Base-by-base conservation (phyloP, 257 asterid species). In the Solanum chaucha region DNA sequence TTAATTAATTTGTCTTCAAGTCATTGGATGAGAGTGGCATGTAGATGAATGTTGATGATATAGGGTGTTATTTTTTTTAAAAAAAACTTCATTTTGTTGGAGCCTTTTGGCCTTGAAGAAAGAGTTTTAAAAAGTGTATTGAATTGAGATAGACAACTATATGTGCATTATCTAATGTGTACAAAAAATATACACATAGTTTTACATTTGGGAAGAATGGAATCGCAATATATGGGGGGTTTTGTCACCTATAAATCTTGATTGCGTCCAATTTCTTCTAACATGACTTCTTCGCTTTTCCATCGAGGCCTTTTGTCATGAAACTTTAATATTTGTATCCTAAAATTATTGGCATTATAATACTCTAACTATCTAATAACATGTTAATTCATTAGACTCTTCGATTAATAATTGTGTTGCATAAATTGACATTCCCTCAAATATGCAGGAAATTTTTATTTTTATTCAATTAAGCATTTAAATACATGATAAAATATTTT, bases 1-100 rank as follows among this genome's bases (percentile, higher is more conserved):
- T 41, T 78, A 41, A 78, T 24, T 41, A 78, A 14, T 89, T 89
- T 90, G 91, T 87, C 92, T 34, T 28, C 85, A 81, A 87, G 90
- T 38, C 59, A 24, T 86, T 90, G 92, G 92, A 90, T 51, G 87
- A 74, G 68, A 48, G 87, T 87, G 90, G 91, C 91, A 86, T 90
- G 92, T 67, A 24, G 64, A 78, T 83, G 87, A n/a, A 61, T 64
- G 70, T 64, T 61, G 26, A 61, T 61, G 14, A 61, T 24, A 64
- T 28, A 67, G 20, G 30, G 28, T 65, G 35, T 11, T 26, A 14
- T 28, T 13, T 28, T n/a, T n/a, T 8, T 5, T 15, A 3, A 4
- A 34, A 84, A 64, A 64, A 35, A 64, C 86, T 44, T 34, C 24
- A 78, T 64, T 84, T 58, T 64, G 12, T 84, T 84, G 86, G 86